Base-by-base conservation (phyloP, 1,284 basidiomycete genomes). In the Microstroma glucosiphilum region DNA sequence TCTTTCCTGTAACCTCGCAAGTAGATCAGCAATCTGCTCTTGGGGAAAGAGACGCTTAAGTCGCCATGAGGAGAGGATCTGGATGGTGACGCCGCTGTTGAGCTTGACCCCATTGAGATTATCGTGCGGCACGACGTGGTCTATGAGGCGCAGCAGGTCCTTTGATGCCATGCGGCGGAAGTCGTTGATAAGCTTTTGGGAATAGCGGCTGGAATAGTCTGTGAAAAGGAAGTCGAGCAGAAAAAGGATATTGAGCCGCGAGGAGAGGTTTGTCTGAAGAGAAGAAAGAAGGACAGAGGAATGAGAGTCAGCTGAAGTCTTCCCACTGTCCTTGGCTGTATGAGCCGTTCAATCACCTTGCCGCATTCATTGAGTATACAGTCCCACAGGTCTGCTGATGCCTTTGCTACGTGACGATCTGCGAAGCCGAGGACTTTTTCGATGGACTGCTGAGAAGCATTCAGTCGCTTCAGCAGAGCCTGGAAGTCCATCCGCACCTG, bases 241-340 rank as follows among this genome's bases (percentile, higher is more conserved):
- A 80, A 94, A 92, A 0, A 96, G 82, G 64, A 96, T 88, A 80
- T 96, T 96, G 72, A 96, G 92, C 21, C 90, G 86, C 26, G 88
- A 86, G 79, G 96, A 96, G 37, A 96, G 86, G 0, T 88, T 86
- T 40, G 89, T 90, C 84, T 91, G 92, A 74, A 86, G 48, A 56
- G 56, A 25, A 51, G 53, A 3, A 37, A 37, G 9, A 9, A 37
- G 15, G 43, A 21, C 17, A 21, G 3, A 21, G 41, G 41, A n/a
- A 43, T 11, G 41, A 43, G 41, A 21, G 12, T 48, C 21, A 12
- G 15, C n/a, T 17, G 37, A 56, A 21, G 7, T 40, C 56, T 25
- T 9, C 3, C 30, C 3, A 37, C 30, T 9, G 9, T 37, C 9
- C 30, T 37, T 9, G 30, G n/a, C 11, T 43, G 11, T 11, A 43